These are phyloP conservation scores for Saprolegnia diclina DNA, from an alignment of 352 stramenopile species.

Conservation along the genomic window DNA sequence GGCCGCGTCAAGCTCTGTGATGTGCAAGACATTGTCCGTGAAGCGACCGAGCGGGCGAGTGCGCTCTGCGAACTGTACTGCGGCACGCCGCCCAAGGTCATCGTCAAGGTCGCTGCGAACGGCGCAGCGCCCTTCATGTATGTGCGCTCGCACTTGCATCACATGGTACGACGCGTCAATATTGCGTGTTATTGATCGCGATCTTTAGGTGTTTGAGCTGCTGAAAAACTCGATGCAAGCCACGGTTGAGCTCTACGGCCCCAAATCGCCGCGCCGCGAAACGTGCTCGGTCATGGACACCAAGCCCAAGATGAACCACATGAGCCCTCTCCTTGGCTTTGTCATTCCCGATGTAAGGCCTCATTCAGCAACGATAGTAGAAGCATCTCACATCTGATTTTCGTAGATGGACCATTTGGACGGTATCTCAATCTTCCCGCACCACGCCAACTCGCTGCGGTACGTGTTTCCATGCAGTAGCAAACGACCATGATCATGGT, in stretches of 20 bases:
- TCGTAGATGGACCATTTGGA: constrained; percentile 39
- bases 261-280: background rate
- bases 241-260: constrained; percentile 91
- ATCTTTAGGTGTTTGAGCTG: constrained; percentile 90
- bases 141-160: constrained; percentile 72
- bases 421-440: constrained; percentile 66
- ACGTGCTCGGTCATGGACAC: constrained; percentile 29
- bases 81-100: constrained; percentile 46
- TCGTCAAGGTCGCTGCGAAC: constrained; percentile 50
- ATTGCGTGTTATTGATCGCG: too few relatives aligned
- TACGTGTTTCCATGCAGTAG: background rate
- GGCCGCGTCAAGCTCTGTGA: constrained; percentile 69
- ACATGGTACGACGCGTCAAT: too few relatives aligned
- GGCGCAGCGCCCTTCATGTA: constrained; percentile 67
- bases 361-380: background rate
- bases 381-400: background rate
- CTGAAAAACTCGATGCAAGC: constrained; percentile 99
- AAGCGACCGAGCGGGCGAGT: constrained; percentile 47
- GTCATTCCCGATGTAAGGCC: constrained; percentile 51
- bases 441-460: background rate
- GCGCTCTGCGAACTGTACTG: constrained; percentile 53
- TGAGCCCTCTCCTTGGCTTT: constrained; percentile 62
- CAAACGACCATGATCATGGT: too few relatives aligned
- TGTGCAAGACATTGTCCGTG: constrained; percentile 57
- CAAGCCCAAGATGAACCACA: constrained; percentile 61